Base-by-base conservation (phyloP, 164 flowering plant species). In the Piper longum region DNA sequence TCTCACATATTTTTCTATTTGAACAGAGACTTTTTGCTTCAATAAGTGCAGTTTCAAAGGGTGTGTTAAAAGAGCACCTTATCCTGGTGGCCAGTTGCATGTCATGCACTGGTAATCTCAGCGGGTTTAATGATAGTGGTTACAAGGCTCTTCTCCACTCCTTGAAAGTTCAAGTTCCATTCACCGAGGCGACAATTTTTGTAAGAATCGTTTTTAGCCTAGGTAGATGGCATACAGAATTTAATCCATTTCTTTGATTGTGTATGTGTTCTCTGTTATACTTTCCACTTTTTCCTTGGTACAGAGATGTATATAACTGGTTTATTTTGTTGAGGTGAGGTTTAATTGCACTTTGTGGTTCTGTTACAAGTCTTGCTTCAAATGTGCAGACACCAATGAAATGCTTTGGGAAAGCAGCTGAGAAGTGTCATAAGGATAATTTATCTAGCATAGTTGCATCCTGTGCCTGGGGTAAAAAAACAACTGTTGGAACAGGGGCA, bases 381-480 rank as follows among this genome's bases (percentile, higher is more conserved):
- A 4, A 14, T 57, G 9, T 44, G 14, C 67, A 88, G 99, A 82
- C 88, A 19, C 99, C 99, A 18, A 81, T 79, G 67, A 84, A 79
- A 75, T 87, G 95, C 67, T 95, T 95, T 74, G 99, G 91, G 78
- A 85, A 74, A 72, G 91, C 99, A 63, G 89, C 99, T 64, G 95
- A 85, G 67, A 91, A 85, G 74, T 78, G 89, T 63, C 86, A 87
- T 72, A 43, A 43, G 9, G 99, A 95, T 76, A 69, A 86, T 16
- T 72, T 95, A 42, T 74, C 88, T 5, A 86, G 96, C 72, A 74
- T 86, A 12, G 96, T 95, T 61, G 99, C 84, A 17, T 83, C 99
- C 43, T 91, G 96, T 75, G 84, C 97, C 6, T 95, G 97, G 97
- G 97, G 99, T 13, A 89, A 85, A 71, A 88, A 76, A 71, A 97